phyloP scores from a whole-genome alignment of 306 rosid species.

The Glycine tomentella region DNA sequence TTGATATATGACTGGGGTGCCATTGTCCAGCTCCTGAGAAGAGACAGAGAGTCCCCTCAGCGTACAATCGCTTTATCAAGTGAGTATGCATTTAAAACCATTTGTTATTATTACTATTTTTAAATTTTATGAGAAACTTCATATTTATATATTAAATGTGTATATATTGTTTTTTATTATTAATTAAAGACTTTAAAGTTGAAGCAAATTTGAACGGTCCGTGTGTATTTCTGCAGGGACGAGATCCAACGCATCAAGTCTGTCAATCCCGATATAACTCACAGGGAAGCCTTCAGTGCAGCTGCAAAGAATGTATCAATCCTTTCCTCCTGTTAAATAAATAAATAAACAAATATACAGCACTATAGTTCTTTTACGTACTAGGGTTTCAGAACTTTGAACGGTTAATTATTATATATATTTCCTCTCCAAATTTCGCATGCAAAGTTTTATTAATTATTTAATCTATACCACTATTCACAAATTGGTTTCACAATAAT shows the following conservation, averaged over 20 bases:
- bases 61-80: constrained; percentile 99
- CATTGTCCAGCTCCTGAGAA: constrained; percentile 91
- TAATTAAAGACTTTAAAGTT: constrained; percentile 21
- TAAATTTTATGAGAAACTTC: background rate
- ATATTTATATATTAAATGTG: constrained; percentile 23
- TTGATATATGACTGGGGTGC: constrained; percentile 51
- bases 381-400: constrained; percentile 37
- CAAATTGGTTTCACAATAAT: background rate
- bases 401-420: background rate
- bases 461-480: background rate
- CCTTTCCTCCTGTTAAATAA: constrained; percentile 9
- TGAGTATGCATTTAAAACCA: constrained; percentile 49
- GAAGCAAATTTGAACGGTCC: constrained; percentile 49
- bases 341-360: background rate
- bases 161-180: background rate
- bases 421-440: background rate
- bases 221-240: constrained; percentile 65
- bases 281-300: constrained; percentile 99
- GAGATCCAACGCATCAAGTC: constrained; percentile 99
- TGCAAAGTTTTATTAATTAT: background rate
- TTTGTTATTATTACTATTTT: background rate
- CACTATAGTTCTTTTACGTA: constrained; percentile 5
- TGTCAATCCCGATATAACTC: constrained; percentile 95
- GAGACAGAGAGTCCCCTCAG: constrained; percentile 99
- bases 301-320: constrained; percentile 94